A percentile compares a stretch with the other conserved stretches of the same genome.
Evolutionary conservation across 2,329 filamentous ascomycete species (phyloP).

Genomic region (Elsinoe perseae): DNA sequence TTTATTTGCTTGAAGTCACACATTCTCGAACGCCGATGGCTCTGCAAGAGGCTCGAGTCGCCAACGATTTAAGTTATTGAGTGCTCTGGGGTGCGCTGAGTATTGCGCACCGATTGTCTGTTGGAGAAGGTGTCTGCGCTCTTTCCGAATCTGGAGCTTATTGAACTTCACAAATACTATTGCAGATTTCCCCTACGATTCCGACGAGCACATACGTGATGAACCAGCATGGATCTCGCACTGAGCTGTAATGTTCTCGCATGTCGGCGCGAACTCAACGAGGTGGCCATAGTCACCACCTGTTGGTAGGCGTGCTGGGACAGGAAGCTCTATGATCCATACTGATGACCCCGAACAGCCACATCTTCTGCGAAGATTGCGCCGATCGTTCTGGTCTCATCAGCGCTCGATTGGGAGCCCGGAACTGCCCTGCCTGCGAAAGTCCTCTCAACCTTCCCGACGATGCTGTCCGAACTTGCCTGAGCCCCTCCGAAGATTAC

Average conservation of each 20-base stretch:
- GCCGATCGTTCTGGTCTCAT: slow-evolving; percentile 58
- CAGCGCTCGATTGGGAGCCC: slow-evolving; percentile 42
- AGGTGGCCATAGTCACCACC: slow-evolving; percentile 74
- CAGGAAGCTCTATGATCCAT: background rate
- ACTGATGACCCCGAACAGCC: slow-evolving; percentile 43
- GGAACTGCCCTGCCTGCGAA: slow-evolving; percentile 68
- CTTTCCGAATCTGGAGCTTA: no score
- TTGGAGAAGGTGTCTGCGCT: no score
- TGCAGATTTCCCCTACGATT: background rate
- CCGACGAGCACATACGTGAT: background rate
- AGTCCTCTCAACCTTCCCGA: slow-evolving; percentile 61
- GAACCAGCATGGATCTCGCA: slow-evolving; percentile 58
- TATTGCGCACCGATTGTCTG: no score
- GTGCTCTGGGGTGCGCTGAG: no score
- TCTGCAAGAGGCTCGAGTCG: no score
- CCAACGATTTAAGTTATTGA: no score
- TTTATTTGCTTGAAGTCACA: no score
- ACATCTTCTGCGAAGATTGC: slow-evolving; percentile 77
- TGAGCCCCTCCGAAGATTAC: slow-evolving; percentile 80
- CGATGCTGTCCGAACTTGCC: slow-evolving; percentile 62
- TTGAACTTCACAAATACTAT: background rate
- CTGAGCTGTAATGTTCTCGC: slow-evolving; percentile 74
- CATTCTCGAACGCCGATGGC: no score
- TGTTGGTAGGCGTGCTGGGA: slow-evolving; percentile 56
- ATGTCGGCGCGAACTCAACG: slow-evolving; percentile 61